Percentiles rank a stretch among this genome's conserved stretches.
phyloP scores from a whole-genome alignment of 129 eudicot species.

The Tagetes erecta region DNA sequence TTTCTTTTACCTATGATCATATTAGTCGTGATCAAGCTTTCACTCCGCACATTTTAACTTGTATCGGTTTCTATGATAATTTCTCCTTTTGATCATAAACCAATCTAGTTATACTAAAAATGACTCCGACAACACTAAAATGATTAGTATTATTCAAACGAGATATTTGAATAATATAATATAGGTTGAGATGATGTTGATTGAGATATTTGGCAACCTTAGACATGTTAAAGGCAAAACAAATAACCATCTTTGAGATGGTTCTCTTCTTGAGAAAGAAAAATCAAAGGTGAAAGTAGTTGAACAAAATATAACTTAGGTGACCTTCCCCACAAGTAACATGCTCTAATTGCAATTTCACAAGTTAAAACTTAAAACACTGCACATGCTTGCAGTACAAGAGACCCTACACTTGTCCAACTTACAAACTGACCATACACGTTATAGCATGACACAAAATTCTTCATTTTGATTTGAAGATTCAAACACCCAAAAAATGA shows the following conservation, averaged over 20 bases:
- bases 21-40: too few species aligned
- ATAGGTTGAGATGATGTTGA: too few species aligned
- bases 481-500: constrained; percentile 18
- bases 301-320: constrained; percentile 22
- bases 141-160: too few species aligned
- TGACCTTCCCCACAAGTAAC: constrained; percentile 40
- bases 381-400: constrained; percentile 16
- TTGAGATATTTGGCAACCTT: too few species aligned
- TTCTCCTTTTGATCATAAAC: too few species aligned
- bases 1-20: too few species aligned
- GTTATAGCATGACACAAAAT: constrained; percentile 16
- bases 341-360: constrained; percentile 23
- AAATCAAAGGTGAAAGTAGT: constrained; percentile 27
- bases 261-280: neutral
- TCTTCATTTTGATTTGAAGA: constrained; percentile 22
- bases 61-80: too few species aligned
- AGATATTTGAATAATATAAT: too few species aligned
- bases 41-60: too few species aligned
- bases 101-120: too few species aligned
- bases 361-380: neutral
- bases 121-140: too few species aligned
- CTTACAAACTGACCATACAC: constrained; percentile 33
- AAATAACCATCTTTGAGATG: neutral
- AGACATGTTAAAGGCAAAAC: too few species aligned
- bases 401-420: constrained; percentile 29